Percentiles rank a stretch among this genome's conserved stretches.
phyloP scores from a whole-genome alignment of 805 yeast genomes.

The Ogataea pilisensis region DNA sequence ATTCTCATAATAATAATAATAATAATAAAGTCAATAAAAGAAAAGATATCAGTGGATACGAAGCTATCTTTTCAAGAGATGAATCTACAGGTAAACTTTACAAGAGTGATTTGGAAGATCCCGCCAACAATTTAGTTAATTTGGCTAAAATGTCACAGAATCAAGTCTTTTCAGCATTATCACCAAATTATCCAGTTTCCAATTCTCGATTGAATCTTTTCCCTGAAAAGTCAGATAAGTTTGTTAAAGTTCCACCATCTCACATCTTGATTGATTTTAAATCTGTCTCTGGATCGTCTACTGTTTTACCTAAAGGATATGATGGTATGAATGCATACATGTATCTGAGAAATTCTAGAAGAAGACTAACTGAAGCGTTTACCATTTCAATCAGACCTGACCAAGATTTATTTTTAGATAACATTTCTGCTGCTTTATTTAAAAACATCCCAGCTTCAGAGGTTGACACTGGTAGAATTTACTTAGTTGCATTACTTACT shows the following conservation, averaged over 20 bases:
- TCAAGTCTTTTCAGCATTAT: constrained; percentile 67
- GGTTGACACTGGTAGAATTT: constrained; percentile 56
- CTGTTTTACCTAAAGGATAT: constrained; percentile 60
- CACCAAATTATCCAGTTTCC: constrained; percentile 62
- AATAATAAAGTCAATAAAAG: neutral
- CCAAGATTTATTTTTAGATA: constrained; percentile 56
- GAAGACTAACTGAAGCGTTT: constrained; percentile 74
- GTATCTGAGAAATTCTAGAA: constrained; percentile 60
- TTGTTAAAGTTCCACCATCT: constrained; percentile 49
- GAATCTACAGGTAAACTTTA: constrained; percentile 54
- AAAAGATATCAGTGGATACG: constrained; percentile 47
- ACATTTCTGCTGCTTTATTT: constrained; percentile 74
- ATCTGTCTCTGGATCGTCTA: constrained; percentile 57
- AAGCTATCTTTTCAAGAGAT: constrained; percentile 64
- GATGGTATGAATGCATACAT: constrained; percentile 70
- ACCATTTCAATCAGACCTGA: constrained; percentile 60
- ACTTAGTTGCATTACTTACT: constrained; percentile 69
- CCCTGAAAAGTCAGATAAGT: constrained; percentile 45
- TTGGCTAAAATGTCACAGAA: constrained; percentile 61
- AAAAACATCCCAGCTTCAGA: constrained; percentile 69
- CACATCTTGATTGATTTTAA: constrained; percentile 77
- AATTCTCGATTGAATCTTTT: constrained; percentile 32
- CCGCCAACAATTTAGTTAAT: constrained; percentile 24
- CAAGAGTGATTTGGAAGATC: constrained; percentile 17
- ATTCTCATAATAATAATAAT: constrained; percentile 1